Conservation (phyloP, 1,139 yeast species). For the Candida labiduridarum region DNA sequence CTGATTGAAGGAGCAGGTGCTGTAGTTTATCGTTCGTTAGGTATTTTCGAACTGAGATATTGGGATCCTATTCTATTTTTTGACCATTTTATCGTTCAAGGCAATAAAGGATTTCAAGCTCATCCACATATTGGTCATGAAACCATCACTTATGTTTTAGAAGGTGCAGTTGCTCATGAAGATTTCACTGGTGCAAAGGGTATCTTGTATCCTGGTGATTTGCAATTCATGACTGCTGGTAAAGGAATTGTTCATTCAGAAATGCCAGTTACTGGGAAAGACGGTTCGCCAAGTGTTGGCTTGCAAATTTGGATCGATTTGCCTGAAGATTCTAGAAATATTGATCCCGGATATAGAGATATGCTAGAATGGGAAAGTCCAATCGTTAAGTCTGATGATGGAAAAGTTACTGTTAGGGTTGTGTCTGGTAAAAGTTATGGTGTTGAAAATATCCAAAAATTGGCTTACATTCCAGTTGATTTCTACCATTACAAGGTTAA, state of each 20-base stretch:
- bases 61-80: slow-evolving; percentile 84
- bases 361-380: slow-evolving; percentile 75
- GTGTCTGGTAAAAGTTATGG: slow-evolving; percentile 82
- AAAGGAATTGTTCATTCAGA: slow-evolving; percentile 85
- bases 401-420: slow-evolving; percentile 67
- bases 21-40: slow-evolving; percentile 77
- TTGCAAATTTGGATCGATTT: slow-evolving; percentile 93
- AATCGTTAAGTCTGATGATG: slow-evolving; percentile 59
- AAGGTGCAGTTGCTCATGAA: slow-evolving; percentile 86
- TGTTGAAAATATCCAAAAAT: slow-evolving; percentile 69
- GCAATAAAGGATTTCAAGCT: slow-evolving; percentile 82
- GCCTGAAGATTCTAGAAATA: slow-evolving; percentile 67
- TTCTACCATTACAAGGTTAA: slow-evolving; percentile 68
- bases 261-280: slow-evolving; percentile 71
- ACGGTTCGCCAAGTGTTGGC: slow-evolving; percentile 64
- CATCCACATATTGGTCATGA: slow-evolving; percentile 95
- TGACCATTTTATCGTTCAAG: slow-evolving; percentile 65
- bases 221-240: slow-evolving; percentile 96
- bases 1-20: slow-evolving; percentile 94
- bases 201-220: slow-evolving; percentile 77
- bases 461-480: slow-evolving; percentile 84
- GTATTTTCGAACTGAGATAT: slow-evolving; percentile 63
- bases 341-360: slow-evolving; percentile 81
- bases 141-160: slow-evolving; percentile 73
- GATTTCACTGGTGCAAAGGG: slow-evolving; percentile 89